A percentile compares a stretch with the other conserved stretches of the same genome.
These are phyloP conservation scores for Vaccinium myrtillus DNA, from an alignment of 148 eudicot genomes.

Conservation along the genomic window DNA sequence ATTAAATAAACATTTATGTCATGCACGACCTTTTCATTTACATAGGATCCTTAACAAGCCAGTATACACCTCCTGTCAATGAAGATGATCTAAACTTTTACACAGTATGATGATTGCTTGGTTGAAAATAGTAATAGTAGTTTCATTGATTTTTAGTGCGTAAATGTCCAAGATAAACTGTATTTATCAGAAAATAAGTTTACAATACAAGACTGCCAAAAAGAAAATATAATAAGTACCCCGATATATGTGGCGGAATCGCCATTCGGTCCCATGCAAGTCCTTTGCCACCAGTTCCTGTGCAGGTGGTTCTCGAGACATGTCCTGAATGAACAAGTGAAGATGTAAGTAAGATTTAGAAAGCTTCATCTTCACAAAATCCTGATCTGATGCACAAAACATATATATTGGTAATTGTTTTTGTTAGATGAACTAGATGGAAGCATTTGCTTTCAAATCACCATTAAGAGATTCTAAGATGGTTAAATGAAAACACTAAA, in stretches of 20 bases:
- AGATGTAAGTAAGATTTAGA: not conserved
- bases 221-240: conserved; percentile 12
- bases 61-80: not conserved
- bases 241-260: conserved; percentile 23
- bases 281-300: conserved; percentile 25
- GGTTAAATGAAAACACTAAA: not conserved
- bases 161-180: conserved; percentile 1
- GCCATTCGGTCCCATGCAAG: conserved; percentile 24
- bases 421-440: not conserved
- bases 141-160: not conserved
- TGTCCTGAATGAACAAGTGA: conserved; percentile 21
- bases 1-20: not conserved
- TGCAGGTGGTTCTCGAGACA: conserved; percentile 19
- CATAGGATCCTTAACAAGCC: not conserved
- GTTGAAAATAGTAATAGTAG: not conserved
- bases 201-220: not conserved
- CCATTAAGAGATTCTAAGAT: not conserved
- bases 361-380: not conserved
- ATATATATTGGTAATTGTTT: not conserved
- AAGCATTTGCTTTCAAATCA: not conserved
- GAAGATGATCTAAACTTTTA: not conserved
- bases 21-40: not conserved
- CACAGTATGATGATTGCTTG: not conserved
- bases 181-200: not conserved
- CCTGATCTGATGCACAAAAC: not conserved